Evolutionary conservation across 2,329 filamentous ascomycete species (phyloP), one percentile per base, ranked within the genome.

Genomic region (Aureobasidium pullulans): DNA sequence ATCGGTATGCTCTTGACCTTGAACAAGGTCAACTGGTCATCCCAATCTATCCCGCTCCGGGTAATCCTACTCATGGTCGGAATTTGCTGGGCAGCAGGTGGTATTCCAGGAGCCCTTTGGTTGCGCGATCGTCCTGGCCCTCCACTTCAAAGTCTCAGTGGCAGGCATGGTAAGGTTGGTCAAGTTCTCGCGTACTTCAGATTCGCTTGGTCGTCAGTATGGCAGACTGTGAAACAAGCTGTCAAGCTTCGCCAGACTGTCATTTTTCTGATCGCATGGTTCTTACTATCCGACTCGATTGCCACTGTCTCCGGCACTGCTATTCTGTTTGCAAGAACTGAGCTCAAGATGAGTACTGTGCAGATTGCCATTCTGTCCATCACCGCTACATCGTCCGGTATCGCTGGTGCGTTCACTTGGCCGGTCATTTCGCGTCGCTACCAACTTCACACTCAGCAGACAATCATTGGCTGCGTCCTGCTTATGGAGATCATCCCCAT

Each of bases 251-350:
- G 82, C 4, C 88, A 93, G 66, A 85, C 89, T n/a, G 76, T 86
- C 48, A 75, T 90, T 4, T 93, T 92, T 69, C 80, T 96, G 9
- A 80, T 81, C 3, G 88, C 88, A 6, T 97, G 93, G 93, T 96
- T 97, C 69, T 80, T 96, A 13, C 81, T 96, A 2, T 96, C 90
- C 2, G 93, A 97, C 68, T 90, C 90, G 28, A 89, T 96, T 62
- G 93, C 93, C 2, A 96, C 93, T 0, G 91, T 95, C 0, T 93
- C 89, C 28, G 92, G 90, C n/a, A 96, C 92, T 0, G 92, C 93
- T 1, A 90, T 96, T 31, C 79, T 97, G 9, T 96, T 96, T 70
- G 93, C 91, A 23, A 95, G 96, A 73, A 96, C 91, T 0, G 84
- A 92, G 69, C 79, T 97, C 13, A 83, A 89, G 65, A 96, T 97